phyloP scores from a whole-genome alignment of 2,329 filamentous ascomycete genomes.

The Alternaria sp. region DNA sequence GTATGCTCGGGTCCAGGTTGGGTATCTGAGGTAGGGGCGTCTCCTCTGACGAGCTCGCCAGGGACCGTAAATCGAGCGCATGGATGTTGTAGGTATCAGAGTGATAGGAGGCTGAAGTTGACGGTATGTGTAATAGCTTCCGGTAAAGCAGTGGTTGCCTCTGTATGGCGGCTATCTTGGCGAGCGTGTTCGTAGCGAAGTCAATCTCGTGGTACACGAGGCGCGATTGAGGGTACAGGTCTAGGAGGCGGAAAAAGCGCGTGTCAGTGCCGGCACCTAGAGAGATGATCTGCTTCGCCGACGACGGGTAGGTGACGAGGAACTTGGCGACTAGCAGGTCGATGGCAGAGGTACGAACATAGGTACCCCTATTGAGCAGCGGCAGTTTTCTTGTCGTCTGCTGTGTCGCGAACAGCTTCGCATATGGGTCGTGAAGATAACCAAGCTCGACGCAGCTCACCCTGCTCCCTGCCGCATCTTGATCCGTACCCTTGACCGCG shows the following conservation, averaged over 20 bases:
- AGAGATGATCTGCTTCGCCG: slow-evolving; percentile 80
- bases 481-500: slow-evolving; percentile 87
- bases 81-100: slow-evolving; percentile 64
- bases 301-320: slow-evolving; percentile 57
- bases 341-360: slow-evolving; percentile 84
- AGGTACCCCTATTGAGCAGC: slow-evolving; percentile 97
- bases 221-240: slow-evolving; percentile 53
- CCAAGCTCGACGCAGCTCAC: slow-evolving; percentile 86
- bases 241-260: slow-evolving; percentile 77
- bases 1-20: slow-evolving; percentile 64
- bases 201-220: slow-evolving; percentile 92
- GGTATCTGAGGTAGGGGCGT: slow-evolving; percentile 45
- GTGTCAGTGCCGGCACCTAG: slow-evolving; percentile 95
- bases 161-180: slow-evolving; percentile 65
- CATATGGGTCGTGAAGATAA: slow-evolving; percentile 85
- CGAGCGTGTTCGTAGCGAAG: slow-evolving; percentile 75
- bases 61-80: slow-evolving; percentile 71
- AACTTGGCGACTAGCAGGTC: slow-evolving; percentile 80
- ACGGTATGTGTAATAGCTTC: slow-evolving; percentile 35
- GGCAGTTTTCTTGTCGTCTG: slow-evolving; percentile 73
- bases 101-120: slow-evolving; percentile 53
- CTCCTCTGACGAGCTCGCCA: slow-evolving; percentile 52
- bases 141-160: slow-evolving; percentile 41
- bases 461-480: slow-evolving; percentile 87
- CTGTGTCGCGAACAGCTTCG: slow-evolving; percentile 70